Conservation (phyloP, 2,329 filamentous ascomycete species). For the Xylariaceae sp. region DNA sequence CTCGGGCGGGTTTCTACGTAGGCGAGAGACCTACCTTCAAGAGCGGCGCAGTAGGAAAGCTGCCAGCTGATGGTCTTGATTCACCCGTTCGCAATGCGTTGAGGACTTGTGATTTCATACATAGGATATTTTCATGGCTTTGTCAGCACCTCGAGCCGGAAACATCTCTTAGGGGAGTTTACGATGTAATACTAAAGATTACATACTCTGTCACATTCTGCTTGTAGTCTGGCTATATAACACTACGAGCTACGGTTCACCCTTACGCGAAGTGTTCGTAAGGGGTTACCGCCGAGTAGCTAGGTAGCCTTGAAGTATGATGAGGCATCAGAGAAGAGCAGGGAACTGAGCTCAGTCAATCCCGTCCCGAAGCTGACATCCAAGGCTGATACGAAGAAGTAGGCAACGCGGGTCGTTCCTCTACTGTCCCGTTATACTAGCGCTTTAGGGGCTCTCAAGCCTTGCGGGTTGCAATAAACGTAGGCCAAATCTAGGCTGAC, state of each 20-base stretch:
- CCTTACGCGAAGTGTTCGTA: too few species aligned
- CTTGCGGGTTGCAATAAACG: neutral
- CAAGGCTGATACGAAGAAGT: too few species aligned
- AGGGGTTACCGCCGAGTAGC: too few species aligned
- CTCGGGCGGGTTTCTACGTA: constrained; percentile 5
- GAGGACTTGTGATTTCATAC: constrained; percentile 2
- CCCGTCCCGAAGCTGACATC: too few species aligned
- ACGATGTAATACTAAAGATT: constrained; percentile 1
- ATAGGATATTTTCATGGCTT: neutral
- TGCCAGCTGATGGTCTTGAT: constrained; percentile 5
- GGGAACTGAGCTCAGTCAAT: too few species aligned
- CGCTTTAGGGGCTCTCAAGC: neutral
- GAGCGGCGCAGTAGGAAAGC: too few species aligned
- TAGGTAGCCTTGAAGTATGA: too few species aligned
- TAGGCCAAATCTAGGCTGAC: neutral
- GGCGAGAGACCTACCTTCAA: too few species aligned
- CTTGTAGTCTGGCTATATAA: neutral
- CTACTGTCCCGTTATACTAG: too few species aligned
- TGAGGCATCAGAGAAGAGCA: too few species aligned
- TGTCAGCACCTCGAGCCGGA: neutral
- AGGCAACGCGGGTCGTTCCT: too few species aligned
- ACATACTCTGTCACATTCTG: neutral
- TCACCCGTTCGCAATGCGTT: neutral
- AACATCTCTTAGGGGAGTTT: neutral
- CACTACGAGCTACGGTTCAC: too few species aligned